Evolutionary conservation across 2,329 filamentous ascomycete genomes (phyloP).

Genomic region (Gnomoniopsis smithogilvyi): DNA sequence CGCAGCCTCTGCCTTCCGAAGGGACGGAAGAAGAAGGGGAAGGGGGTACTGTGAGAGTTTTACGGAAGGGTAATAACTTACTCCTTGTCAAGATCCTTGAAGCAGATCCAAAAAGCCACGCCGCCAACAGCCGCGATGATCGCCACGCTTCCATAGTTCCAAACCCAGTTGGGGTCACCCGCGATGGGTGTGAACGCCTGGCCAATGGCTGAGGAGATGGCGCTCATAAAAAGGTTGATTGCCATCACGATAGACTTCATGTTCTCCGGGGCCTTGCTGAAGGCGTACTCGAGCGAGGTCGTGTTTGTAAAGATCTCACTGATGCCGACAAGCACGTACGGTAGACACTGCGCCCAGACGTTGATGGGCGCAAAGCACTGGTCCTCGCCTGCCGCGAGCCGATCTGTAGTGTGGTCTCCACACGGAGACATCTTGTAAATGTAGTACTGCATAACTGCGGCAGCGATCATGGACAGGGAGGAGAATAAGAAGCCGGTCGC

Average conservation of each 20-base stretch:
- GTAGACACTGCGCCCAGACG: slow-evolving; percentile 56
- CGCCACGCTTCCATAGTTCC: slow-evolving; percentile 68
- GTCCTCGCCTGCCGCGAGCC: slow-evolving; percentile 12
- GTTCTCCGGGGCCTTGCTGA: slow-evolving; percentile 73
- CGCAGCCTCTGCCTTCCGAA: too few species aligned
- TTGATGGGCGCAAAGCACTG: slow-evolving; percentile 55
- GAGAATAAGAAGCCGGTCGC: slow-evolving; percentile 66
- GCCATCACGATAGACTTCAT: slow-evolving; percentile 76
- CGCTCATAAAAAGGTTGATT: slow-evolving; percentile 68
- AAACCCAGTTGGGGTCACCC: slow-evolving; percentile 63
- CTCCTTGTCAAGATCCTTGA: slow-evolving; percentile 59
- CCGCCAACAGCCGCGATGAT: slow-evolving; percentile 62
- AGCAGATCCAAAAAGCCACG: slow-evolving; percentile 65
- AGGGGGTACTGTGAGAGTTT: too few species aligned
- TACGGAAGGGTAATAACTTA: too few species aligned
- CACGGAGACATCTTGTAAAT: slow-evolving; percentile 64
- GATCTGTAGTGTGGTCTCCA: slow-evolving; percentile 43
- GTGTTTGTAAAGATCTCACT: slow-evolving; percentile 54
- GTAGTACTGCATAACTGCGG: slow-evolving; percentile 55
- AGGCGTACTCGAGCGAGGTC: slow-evolving; percentile 70
- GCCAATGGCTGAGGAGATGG: slow-evolving; percentile 67
- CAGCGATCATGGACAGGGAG: slow-evolving; percentile 57
- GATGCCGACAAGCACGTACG: slow-evolving; percentile 49
- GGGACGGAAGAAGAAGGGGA: too few species aligned
- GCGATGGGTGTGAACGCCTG: slow-evolving; percentile 63